Evolutionary conservation across 306 rosid genomes (phyloP).

Genomic region (Cicer arietinum): DNA sequence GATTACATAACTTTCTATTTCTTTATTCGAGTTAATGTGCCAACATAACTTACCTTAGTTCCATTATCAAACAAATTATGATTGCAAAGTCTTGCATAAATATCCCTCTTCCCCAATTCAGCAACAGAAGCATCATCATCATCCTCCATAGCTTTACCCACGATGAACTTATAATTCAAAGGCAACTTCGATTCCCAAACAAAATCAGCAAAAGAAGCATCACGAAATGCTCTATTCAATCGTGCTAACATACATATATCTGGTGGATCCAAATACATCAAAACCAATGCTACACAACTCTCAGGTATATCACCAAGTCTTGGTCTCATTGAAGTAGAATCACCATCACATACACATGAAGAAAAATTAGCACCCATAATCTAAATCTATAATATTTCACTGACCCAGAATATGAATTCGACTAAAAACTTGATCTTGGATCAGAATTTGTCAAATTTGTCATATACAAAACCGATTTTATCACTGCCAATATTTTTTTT

Average conservation of each 20-base stretch:
- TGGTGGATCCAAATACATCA: constrained; percentile 69
- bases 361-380: constrained; percentile 72
- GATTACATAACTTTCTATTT: too few relatives aligned
- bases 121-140: constrained; percentile 22
- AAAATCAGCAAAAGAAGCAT: constrained; percentile 85
- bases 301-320: constrained; percentile 85
- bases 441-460: constrained; percentile 52
- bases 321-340: constrained; percentile 47
- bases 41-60: constrained; percentile 62
- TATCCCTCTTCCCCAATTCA: constrained; percentile 64
- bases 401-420: constrained; percentile 37
- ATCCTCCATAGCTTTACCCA: constrained; percentile 56
- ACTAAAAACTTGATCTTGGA: constrained; percentile 60
- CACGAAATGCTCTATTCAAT: constrained; percentile 70
- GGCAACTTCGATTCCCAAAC: constrained; percentile 91
- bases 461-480: neutral
- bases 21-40: neutral
- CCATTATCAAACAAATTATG: constrained; percentile 65
- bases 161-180: constrained; percentile 63
- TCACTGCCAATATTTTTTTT: neutral
- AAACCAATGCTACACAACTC: constrained; percentile 75
- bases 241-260: constrained; percentile 77
- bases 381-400: neutral
- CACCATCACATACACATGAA: constrained; percentile 52
- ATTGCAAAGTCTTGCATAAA: constrained; percentile 72